Evolutionary conservation across 139 green algal species (phyloP).

Genomic region (Pedinophyceae sp.): DNA sequence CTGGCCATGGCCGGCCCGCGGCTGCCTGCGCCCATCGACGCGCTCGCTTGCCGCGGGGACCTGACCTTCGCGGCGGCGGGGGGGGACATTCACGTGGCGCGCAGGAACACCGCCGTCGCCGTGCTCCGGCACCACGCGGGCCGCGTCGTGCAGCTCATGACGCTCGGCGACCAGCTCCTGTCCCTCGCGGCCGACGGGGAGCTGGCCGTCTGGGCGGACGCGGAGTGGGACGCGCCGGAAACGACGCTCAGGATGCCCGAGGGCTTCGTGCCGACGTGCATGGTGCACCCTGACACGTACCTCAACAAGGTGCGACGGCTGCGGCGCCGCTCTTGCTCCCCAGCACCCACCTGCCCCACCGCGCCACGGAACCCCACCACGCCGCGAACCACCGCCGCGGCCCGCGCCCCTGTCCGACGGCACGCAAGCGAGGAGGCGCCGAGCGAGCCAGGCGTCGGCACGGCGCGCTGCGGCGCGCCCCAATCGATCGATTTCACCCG

Average conservation of each 20-base stretch:
- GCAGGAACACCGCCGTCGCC: neutral
- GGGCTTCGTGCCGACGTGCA: constrained; percentile 58
- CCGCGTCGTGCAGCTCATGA: constrained; percentile 49
- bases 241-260: constrained; percentile 10
- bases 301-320: constrained; percentile 88
- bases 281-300: constrained; percentile 92
- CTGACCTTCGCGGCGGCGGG: constrained; percentile 73
- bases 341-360: no score
- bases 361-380: no score
- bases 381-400: no score
- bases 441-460: no score
- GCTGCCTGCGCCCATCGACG: constrained; percentile 44
- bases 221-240: constrained; percentile 4
- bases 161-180: constrained; percentile 63
- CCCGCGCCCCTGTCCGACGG: no score
- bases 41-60: constrained; percentile 52
- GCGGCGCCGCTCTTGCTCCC: no score
- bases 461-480: no score
- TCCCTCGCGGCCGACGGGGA: constrained; percentile 38
- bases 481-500: no score
- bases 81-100: constrained; percentile 45
- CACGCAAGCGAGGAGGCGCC: no score
- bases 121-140: constrained; percentile 8
- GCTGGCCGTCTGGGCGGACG: constrained; percentile 46
- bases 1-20: constrained; percentile 17